phyloP scores from a whole-genome alignment of 139 green algal genomes.

The Chlamydomonas asymmetrica region DNA sequence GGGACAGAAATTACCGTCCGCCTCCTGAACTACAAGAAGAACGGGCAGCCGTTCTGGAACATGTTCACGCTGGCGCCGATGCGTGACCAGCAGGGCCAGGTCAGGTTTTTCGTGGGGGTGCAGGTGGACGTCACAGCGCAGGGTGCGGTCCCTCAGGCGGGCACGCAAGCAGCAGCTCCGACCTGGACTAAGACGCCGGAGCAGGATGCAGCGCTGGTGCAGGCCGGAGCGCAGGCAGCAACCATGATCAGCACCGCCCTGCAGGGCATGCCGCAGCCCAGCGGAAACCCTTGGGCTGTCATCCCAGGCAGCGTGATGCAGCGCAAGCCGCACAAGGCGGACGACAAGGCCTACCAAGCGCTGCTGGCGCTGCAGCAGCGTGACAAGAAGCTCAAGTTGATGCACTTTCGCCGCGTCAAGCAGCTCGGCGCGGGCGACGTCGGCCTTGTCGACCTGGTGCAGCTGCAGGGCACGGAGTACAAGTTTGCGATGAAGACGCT shows the following conservation, averaged over 20 bases:
- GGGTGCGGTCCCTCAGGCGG: conserved; percentile 5
- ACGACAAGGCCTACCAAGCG: conserved; percentile 51
- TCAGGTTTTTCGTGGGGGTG: conserved; percentile 93
- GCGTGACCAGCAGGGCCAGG: conserved; percentile 73
- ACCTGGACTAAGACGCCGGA: conserved; percentile 27
- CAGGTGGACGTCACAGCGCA: conserved; percentile 47
- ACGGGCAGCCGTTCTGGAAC: conserved; percentile 92
- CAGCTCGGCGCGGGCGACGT: conserved; percentile 91
- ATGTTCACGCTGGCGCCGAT: conserved; percentile 95
- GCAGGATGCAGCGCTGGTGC: conserved; percentile 40
- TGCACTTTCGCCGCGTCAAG: conserved; percentile 84
- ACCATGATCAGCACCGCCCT: conserved; percentile 53
- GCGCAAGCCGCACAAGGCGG: conserved; percentile 55
- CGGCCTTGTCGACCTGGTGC: conserved; percentile 91
- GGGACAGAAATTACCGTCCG: conserved; percentile 82
- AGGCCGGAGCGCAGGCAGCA: conserved; percentile 48
- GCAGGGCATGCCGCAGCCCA: conserved; percentile 19
- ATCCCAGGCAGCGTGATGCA: conserved; percentile 47
- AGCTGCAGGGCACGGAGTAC: conserved; percentile 72
- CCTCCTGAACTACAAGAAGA: conserved; percentile 95
- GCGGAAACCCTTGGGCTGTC: conserved; percentile 64
- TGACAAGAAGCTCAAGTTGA: conserved; percentile 77
- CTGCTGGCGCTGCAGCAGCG: conserved; percentile 50
- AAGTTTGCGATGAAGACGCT: conserved; percentile 94
- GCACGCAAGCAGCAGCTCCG: conserved; percentile 17